Percentiles rank a stretch among this genome's conserved stretches.
Conservation (phyloP, 495 filamentous ascomycete genomes). For the Lasiosphaeria ovina region DNA sequence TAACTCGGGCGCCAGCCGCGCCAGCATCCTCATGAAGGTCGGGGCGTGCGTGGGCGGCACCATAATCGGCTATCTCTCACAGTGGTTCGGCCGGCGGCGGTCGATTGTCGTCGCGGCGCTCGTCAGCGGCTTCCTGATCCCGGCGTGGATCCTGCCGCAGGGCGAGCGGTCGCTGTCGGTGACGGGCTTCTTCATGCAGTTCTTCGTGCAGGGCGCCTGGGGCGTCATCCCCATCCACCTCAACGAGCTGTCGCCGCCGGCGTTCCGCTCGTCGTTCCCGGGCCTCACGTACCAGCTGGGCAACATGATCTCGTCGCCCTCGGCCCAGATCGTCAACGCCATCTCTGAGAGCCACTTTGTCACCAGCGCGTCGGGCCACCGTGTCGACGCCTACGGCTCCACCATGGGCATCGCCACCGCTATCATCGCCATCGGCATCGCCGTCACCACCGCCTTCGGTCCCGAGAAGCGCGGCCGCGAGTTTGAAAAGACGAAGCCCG, state of each 20-base stretch:
- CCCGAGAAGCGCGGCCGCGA: conserved; percentile 65
- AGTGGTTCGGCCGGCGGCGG: conserved; percentile 67
- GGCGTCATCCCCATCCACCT: conserved; percentile 77
- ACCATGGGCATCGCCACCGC: conserved; percentile 68
- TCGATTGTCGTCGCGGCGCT: conserved; percentile 61
- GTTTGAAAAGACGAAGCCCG: conserved; percentile 61
- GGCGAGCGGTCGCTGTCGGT: conserved; percentile 57
- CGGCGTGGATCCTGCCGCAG: conserved; percentile 68
- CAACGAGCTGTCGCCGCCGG: conserved; percentile 71
- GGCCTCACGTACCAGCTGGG: conserved; percentile 72
- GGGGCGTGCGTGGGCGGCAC: conserved; percentile 74
- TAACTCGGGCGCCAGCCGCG: conserved; percentile 60
- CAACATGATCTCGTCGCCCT: conserved; percentile 72
- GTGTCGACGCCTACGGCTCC: conserved; percentile 64
- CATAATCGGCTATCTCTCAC: conserved; percentile 67
- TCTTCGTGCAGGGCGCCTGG: conserved; percentile 77
- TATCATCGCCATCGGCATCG: conserved; percentile 64
- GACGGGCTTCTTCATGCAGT: conserved; percentile 73
- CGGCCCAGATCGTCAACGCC: conserved; percentile 69
- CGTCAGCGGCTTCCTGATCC: conserved; percentile 59
- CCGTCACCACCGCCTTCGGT: conserved; percentile 57
- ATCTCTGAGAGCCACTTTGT: conserved; percentile 57
- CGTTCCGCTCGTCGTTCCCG: conserved; percentile 68
- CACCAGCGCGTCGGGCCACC: conserved; percentile 44
- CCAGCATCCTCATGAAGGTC: conserved; percentile 68